These are phyloP conservation scores for Chrysoporthe cubensis DNA, from an alignment of 2,329 filamentous ascomycete species.

Conservation along the genomic window DNA sequence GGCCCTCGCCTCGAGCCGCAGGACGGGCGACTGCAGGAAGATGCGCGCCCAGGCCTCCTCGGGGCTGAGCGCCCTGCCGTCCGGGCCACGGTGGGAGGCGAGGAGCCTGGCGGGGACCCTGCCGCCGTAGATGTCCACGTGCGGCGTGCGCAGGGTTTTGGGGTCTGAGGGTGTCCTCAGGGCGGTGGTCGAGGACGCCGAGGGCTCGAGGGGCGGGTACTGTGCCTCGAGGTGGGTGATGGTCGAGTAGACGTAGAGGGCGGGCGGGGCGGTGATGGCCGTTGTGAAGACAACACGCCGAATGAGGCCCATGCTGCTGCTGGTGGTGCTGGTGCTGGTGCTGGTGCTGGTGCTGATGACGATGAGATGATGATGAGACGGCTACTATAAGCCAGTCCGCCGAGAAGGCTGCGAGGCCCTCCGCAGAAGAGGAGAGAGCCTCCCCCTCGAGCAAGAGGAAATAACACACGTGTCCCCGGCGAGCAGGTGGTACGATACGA, in stretches of 20 bases:
- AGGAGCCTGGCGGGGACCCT: slow-evolving; percentile 11
- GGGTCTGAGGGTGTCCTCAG: not conserved
- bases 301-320: not conserved
- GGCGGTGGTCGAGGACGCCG: not conserved
- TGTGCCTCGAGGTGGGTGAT: not conserved
- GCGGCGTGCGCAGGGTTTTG: slow-evolving; percentile 11
- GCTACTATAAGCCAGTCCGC: no score
- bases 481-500: not conserved
- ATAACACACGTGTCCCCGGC: not conserved
- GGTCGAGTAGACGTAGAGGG: not conserved
- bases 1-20: slow-evolving; percentile 18
- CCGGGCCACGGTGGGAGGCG: not conserved
- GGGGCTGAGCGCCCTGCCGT: slow-evolving; percentile 8
- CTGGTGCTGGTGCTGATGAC: no score
- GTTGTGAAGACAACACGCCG: not conserved
- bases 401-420: no score
- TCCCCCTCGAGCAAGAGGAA: no score
- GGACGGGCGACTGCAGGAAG: slow-evolving; percentile 21
- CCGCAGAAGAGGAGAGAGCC: no score
- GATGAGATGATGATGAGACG: no score
- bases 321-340: no score
- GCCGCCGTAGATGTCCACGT: slow-evolving; percentile 16
- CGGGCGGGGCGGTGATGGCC: not conserved
- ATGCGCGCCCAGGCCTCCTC: slow-evolving; percentile 19
- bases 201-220: not conserved